These are phyloP conservation scores for Quercus lobata DNA, from an alignment of 331 rosid species.

Conservation along the genomic window DNA sequence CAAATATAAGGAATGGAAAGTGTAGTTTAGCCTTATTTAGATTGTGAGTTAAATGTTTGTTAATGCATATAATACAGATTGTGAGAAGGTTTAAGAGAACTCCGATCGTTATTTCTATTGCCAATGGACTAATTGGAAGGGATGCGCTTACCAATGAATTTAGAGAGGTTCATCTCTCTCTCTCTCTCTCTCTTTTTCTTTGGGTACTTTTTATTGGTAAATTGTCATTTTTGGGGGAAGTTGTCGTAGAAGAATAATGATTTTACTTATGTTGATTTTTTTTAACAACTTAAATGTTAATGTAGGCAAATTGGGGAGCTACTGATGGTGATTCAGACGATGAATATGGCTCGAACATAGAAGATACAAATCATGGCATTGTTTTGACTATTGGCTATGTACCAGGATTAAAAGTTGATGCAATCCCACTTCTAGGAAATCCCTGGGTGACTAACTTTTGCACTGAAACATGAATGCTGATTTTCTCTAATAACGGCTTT, in stretches of 20 bases:
- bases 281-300: neutral
- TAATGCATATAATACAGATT: conserved; percentile 24
- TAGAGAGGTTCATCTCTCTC: conserved; percentile 36
- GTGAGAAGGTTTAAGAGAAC: conserved; percentile 21
- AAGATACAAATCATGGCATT: conserved; percentile 20
- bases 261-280: too few relatives aligned
- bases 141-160: conserved; percentile 40
- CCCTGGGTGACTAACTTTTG: conserved; percentile 10
- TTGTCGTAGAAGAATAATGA: too few relatives aligned
- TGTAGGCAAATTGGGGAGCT: conserved; percentile 49
- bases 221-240: neutral
- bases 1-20: too few relatives aligned
- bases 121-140: conserved; percentile 50
- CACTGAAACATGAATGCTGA: neutral
- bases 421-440: conserved; percentile 25
- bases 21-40: neutral
- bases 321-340: conserved; percentile 19
- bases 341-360: conserved; percentile 12
- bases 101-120: conserved; percentile 34
- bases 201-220: conserved; percentile 1
- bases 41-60: conserved; percentile 5
- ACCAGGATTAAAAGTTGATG: conserved; percentile 40
- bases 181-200: neutral
- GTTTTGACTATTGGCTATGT: conserved; percentile 37
- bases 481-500: neutral